Percentiles rank a stretch among this genome's conserved stretches.
Evolutionary conservation across 495 filamentous ascomycete genomes (phyloP).

Genomic region (Aspergillus baeticus): DNA sequence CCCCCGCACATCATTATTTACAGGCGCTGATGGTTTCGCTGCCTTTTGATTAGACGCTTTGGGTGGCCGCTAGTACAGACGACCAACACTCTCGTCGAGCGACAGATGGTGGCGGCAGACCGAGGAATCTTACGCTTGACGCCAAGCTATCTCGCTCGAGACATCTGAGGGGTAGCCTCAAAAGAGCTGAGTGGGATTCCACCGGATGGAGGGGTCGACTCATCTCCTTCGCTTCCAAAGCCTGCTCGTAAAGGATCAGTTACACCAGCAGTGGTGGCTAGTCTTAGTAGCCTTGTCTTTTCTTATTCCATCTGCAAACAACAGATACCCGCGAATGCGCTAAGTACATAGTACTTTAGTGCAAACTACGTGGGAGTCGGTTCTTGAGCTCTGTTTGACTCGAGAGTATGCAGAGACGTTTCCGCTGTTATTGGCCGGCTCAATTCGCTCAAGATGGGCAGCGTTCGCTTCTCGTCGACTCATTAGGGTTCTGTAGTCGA

Average conservation of each 20-base stretch:
- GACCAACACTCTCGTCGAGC: constrained; percentile 1
- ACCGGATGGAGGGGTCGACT: neutral
- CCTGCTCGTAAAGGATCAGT: constrained; percentile 5
- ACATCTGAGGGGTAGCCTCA: constrained; percentile 14
- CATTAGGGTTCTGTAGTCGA: neutral
- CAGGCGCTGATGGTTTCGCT: constrained; percentile 13
- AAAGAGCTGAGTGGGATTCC: constrained; percentile 3
- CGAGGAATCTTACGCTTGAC: constrained; percentile 11
- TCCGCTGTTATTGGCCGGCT: neutral
- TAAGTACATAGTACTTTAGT: constrained; percentile 1
- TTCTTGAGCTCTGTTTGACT: neutral
- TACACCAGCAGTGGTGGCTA: constrained; percentile 2
- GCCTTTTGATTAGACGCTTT: constrained; percentile 15
- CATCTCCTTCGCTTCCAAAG: neutral
- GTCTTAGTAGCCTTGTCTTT: constrained; percentile 6
- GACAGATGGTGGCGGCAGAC: constrained; percentile 8
- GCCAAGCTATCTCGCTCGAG: constrained; percentile 11
- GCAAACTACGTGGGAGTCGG: neutral
- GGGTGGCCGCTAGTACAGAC: constrained; percentile 1
- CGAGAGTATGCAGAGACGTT: neutral
- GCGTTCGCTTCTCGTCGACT: neutral
- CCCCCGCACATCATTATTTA: constrained; percentile 17
- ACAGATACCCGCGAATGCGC: neutral
- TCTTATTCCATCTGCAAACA: constrained; percentile 5
- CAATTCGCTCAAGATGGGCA: constrained; percentile 1